These are phyloP conservation scores for Colletotrichum tofieldiae DNA, from an alignment of 2,329 filamentous ascomycete species.

Conservation along the genomic window DNA sequence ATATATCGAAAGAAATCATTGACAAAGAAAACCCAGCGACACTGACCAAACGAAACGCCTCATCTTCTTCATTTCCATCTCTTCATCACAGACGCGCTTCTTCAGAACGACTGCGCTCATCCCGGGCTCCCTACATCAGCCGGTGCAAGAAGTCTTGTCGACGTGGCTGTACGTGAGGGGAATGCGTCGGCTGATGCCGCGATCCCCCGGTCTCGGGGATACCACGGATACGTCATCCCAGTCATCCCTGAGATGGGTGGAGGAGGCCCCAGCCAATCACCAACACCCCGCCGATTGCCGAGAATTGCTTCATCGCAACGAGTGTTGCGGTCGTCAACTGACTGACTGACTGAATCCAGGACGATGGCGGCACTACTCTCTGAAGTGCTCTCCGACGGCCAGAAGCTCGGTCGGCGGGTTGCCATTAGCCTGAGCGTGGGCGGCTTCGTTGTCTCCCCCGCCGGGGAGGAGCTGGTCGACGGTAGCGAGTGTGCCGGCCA, in stretches of 20 bases:
- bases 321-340: background rate
- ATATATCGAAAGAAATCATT: too few species aligned
- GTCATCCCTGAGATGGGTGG: background rate
- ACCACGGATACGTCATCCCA: background rate
- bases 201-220: background rate
- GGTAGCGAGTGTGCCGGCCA: background rate
- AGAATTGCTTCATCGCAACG: background rate
- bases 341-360: background rate
- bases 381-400: background rate
- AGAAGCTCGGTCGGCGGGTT: background rate
- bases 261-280: background rate
- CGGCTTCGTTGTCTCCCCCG: background rate
- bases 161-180: background rate
- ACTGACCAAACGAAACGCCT: background rate
- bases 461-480: background rate
- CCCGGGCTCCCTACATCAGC: background rate
- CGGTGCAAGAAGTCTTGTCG: background rate
- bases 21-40: background rate
- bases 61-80: background rate
- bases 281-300: background rate
- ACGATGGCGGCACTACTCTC: background rate
- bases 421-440: background rate
- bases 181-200: background rate
- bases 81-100: background rate
- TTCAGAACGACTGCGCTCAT: background rate